Evolutionary conservation across 2,329 filamentous ascomycete genomes (phyloP).

Genomic region (Claviceps sp.): DNA sequence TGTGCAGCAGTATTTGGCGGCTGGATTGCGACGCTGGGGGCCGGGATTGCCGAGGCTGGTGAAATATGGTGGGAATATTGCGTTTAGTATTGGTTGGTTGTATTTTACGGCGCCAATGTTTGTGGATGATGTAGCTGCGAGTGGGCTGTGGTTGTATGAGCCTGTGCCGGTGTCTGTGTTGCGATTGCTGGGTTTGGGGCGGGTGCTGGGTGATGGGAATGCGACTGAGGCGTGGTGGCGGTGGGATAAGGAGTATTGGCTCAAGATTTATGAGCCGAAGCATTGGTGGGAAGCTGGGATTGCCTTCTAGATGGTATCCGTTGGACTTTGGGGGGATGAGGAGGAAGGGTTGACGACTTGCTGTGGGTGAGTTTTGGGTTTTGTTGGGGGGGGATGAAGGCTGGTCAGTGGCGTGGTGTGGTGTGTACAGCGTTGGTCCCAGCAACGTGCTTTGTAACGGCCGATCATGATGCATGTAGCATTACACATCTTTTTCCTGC

Average conservation of each 20-base stretch:
- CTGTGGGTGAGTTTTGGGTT: no score
- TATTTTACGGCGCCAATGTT: slow-evolving; percentile 50
- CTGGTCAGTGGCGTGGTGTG: no score
- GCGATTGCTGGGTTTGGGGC: slow-evolving; percentile 52
- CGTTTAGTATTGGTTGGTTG: slow-evolving; percentile 54
- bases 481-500: no score
- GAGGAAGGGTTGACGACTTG: no score
- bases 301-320: slow-evolving; percentile 13
- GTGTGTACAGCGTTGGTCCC: no score
- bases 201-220: slow-evolving; percentile 13
- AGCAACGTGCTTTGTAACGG: no score
- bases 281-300: slow-evolving; percentile 45
- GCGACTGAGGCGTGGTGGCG: slow-evolving; percentile 51
- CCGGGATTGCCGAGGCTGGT: slow-evolving; percentile 29
- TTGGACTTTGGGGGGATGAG: no score
- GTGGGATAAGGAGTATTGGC: slow-evolving; percentile 42
- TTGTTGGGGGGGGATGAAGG: no score
- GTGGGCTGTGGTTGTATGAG: slow-evolving; percentile 69
- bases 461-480: no score
- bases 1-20: slow-evolving; percentile 35
- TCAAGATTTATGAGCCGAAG: slow-evolving; percentile 42
- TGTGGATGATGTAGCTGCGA: slow-evolving; percentile 61
- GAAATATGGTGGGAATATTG: slow-evolving; percentile 42
- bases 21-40: slow-evolving; percentile 19
- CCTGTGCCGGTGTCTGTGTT: slow-evolving; percentile 64